phyloP scores from a whole-genome alignment of 2,329 filamentous ascomycete species.

The Microsporum canis region DNA sequence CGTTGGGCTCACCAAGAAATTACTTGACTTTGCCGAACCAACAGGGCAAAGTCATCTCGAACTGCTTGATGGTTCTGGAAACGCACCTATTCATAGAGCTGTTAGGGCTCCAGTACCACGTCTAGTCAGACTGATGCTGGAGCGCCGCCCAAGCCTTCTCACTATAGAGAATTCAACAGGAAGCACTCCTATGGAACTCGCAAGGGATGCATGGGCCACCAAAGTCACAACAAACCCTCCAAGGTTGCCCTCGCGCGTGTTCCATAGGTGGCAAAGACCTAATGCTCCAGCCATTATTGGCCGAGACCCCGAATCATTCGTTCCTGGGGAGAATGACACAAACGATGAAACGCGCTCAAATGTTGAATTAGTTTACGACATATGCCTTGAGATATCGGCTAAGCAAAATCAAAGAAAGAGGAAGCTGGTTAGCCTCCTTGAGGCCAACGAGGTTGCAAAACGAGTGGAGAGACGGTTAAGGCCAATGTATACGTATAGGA shows the following conservation, averaged over 20 bases:
- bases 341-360: not conserved
- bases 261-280: not conserved
- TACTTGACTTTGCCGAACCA: conserved; percentile 7
- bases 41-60: conserved; percentile 33
- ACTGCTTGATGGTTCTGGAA: conserved; percentile 34
- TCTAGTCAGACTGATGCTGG: conserved; percentile 43
- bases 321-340: not conserved
- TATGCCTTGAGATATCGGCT: not conserved
- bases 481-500: not conserved
- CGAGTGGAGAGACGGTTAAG: conserved; percentile 25
- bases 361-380: not conserved
- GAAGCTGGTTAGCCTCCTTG: conserved; percentile 45
- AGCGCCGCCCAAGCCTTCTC: conserved; percentile 48
- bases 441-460: conserved; percentile 52
- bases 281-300: not conserved
- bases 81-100: conserved; percentile 32
- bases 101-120: conserved; percentile 41
- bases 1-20: not conserved
- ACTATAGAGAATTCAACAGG: conserved; percentile 66
- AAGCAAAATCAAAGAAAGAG: conserved; percentile 31
- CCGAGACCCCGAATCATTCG: not conserved
- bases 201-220: conserved; percentile 21
- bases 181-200: conserved; percentile 54
- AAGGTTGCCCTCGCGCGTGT: not conserved
- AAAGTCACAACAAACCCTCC: conserved; percentile 15